Conservation (phyloP, 257 asterid species). For the Verbena officinalis region DNA sequence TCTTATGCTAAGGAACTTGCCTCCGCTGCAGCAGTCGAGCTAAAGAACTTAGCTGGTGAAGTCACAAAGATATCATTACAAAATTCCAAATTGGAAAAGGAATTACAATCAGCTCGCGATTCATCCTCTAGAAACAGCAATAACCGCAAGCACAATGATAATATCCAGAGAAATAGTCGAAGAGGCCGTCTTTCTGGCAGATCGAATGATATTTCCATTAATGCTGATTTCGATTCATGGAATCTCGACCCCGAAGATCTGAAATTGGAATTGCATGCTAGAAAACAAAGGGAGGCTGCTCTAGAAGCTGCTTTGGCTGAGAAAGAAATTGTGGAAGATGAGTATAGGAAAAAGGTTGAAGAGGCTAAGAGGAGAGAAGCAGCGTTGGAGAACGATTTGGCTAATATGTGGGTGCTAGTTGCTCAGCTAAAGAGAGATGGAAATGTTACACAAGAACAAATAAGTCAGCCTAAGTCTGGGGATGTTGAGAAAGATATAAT, state of each 20-base stretch:
- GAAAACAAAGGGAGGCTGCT: constrained; percentile 79
- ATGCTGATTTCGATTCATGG: constrained; percentile 71
- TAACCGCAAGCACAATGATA: constrained; percentile 59
- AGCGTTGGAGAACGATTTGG: constrained; percentile 82
- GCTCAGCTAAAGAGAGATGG: constrained; percentile 86
- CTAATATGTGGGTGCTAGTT: constrained; percentile 97
- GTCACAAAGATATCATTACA: constrained; percentile 82
- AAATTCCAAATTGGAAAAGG: constrained; percentile 81
- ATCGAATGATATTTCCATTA: constrained; percentile 50
- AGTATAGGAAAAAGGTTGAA: constrained; percentile 69
- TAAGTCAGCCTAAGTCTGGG: constrained; percentile 39
- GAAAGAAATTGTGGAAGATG: constrained; percentile 76
- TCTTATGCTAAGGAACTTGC: constrained; percentile 96
- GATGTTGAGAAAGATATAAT: constrained; percentile 43
- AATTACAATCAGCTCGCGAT: constrained; percentile 65
- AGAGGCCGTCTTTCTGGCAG: constrained; percentile 62
- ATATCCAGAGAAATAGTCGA: constrained; percentile 50
- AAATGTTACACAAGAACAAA: constrained; percentile 40
- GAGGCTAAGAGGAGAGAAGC: constrained; percentile 90
- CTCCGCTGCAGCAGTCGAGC: constrained; percentile 91
- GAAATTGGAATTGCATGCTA: constrained; percentile 80
- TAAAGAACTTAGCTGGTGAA: constrained; percentile 87
- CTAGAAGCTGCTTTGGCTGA: constrained; percentile 90
- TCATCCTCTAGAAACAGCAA: constrained; percentile 54
- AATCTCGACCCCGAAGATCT: constrained; percentile 69